phyloP scores from a whole-genome alignment of 306 rosid genomes.

The Arachis stenosperma region DNA sequence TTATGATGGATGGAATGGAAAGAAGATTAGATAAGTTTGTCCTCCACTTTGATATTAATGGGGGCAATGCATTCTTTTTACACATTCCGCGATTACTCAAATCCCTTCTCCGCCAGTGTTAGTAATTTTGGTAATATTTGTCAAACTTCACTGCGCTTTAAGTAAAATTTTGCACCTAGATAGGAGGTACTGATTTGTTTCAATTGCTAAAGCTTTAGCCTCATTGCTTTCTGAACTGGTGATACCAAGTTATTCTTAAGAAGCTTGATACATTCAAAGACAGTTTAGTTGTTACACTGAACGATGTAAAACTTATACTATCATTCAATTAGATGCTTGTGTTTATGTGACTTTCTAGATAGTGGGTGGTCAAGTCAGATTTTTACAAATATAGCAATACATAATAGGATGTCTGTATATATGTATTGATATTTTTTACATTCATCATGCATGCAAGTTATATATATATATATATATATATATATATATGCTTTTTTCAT shows the following conservation, averaged over 20 bases:
- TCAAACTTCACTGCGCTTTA: neutral
- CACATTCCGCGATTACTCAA: neutral
- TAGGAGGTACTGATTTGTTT: neutral
- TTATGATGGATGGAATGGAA: neutral
- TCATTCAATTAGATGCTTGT: too few species aligned
- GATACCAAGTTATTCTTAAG: neutral
- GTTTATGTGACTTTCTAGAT: too few species aligned
- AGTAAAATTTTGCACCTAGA: neutral
- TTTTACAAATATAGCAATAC: too few species aligned
- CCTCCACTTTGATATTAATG: neutral
- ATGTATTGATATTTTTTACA: too few species aligned
- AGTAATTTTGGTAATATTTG: neutral
- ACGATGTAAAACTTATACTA: too few species aligned
- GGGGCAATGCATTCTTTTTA: neutral
- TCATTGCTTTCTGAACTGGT: slow-evolving; percentile 1
- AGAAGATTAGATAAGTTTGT: neutral
- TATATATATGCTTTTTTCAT: neutral
- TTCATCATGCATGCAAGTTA: too few species aligned
- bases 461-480: neutral
- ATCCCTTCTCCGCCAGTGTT: neutral
- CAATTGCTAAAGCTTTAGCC: neutral
- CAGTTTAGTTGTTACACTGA: neutral
- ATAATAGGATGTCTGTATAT: too few species aligned
- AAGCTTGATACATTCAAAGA: neutral
- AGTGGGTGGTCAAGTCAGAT: too few species aligned